These are phyloP conservation scores for Tremellales sp. DNA, from an alignment of 1,284 basidiomycete species.

Conservation along the genomic window DNA sequence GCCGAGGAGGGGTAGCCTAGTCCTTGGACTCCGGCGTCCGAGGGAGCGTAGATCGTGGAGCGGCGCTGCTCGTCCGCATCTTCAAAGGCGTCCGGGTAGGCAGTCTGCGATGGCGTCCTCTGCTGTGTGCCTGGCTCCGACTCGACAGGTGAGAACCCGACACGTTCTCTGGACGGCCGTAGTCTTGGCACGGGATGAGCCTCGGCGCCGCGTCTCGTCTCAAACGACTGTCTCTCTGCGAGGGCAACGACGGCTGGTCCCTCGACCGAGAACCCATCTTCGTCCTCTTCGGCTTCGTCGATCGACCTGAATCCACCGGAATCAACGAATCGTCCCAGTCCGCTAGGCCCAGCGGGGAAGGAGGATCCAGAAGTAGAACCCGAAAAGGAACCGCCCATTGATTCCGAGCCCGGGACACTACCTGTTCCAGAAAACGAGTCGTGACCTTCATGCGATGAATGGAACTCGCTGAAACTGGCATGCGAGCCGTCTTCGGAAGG, in stretches of 20 bases:
- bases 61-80: constrained; percentile 38
- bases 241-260: constrained; percentile 37
- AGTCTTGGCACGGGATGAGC: constrained; percentile 19
- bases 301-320: constrained; percentile 31
- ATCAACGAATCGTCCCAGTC: constrained; percentile 34
- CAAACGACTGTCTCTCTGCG: constrained; percentile 39
- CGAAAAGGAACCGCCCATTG: constrained; percentile 8
- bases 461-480: constrained; percentile 34
- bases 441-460: constrained; percentile 19
- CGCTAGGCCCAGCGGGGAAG: constrained; percentile 26
- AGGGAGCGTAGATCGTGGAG: constrained; percentile 26
- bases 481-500: constrained; percentile 26
- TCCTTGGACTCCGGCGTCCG: constrained; percentile 24
- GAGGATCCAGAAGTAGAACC: constrained; percentile 9
- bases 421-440: constrained; percentile 17
- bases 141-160: constrained; percentile 7
- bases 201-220: constrained; percentile 28
- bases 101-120: constrained; percentile 15
- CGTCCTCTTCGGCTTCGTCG: constrained; percentile 41
- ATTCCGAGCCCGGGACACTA: constrained; percentile 4
- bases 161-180: constrained; percentile 28
- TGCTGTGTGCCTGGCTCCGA: not conserved
- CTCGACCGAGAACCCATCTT: constrained; percentile 30
- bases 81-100: constrained; percentile 25
- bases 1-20: constrained; percentile 40